Conservation (phyloP, 2,329 filamentous ascomycete species). For the Neonectria hederae region DNA sequence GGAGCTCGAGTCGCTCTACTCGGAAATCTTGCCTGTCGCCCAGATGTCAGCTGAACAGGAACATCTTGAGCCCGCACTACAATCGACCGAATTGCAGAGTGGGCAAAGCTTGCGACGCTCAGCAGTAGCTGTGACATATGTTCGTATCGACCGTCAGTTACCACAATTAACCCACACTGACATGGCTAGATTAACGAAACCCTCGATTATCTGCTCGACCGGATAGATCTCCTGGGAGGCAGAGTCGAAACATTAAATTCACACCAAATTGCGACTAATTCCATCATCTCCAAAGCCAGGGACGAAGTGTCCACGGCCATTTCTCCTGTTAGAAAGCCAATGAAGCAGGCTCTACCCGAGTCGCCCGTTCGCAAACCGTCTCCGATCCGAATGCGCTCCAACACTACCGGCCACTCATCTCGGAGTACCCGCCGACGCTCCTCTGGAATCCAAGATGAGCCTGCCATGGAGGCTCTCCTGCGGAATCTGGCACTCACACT, state of each 20-base stretch:
- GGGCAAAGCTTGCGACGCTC: conserved; percentile 57
- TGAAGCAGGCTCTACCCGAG: conserved; percentile 38
- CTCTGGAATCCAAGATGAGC: conserved; percentile 48
- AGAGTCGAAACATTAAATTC: conserved; percentile 57
- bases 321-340: conserved; percentile 32
- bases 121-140: conserved; percentile 60
- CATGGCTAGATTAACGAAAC: conserved; percentile 59
- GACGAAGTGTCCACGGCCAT: conserved; percentile 52
- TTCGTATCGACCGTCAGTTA: conserved; percentile 43
- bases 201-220: conserved; percentile 60
- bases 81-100: conserved; percentile 54
- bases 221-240: conserved; percentile 53
- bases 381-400: conserved; percentile 48
- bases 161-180: conserved; percentile 28
- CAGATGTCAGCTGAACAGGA: conserved; percentile 77
- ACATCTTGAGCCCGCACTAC: conserved; percentile 68
- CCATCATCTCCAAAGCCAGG: conserved; percentile 55
- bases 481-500: conserved; percentile 57
- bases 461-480: conserved; percentile 59
- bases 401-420: conserved; percentile 30
- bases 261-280: conserved; percentile 53
- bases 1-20: conserved; percentile 74
- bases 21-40: conserved; percentile 74
- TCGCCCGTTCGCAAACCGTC: conserved; percentile 51
- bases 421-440: conserved; percentile 47